These are phyloP conservation scores for Rubia balearica DNA, from an alignment of 305 asterid species.

Conservation along the genomic window DNA sequence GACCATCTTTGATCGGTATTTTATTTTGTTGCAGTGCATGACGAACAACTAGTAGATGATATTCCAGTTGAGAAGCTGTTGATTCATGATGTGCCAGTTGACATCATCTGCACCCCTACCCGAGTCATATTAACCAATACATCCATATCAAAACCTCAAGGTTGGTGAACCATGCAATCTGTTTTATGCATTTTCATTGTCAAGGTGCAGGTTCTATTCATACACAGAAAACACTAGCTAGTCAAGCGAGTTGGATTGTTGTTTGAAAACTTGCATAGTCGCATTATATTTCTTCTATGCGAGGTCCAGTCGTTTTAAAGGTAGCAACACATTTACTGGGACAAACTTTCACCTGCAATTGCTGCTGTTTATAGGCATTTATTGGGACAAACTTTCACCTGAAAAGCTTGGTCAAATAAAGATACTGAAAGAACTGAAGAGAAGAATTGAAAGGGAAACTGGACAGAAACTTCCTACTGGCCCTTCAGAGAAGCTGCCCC, in stretches of 20 bases:
- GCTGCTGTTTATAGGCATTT: slow-evolving; percentile 47
- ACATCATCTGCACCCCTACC: slow-evolving; percentile 89
- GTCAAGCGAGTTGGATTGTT: not conserved
- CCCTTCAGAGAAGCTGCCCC: slow-evolving; percentile 83
- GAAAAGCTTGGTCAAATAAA: slow-evolving; percentile 80
- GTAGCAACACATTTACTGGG: not conserved
- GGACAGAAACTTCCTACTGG: slow-evolving; percentile 75
- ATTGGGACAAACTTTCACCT: slow-evolving; percentile 91
- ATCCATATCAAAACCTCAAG: slow-evolving; percentile 89
- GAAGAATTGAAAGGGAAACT: slow-evolving; percentile 60
- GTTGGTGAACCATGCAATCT: slow-evolving; percentile 27
- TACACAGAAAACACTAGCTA: not conserved
- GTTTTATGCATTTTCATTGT: not conserved
- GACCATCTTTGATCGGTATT: not conserved
- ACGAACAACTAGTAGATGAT: slow-evolving; percentile 72
- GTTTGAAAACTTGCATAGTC: not conserved
- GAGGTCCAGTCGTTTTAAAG: too few relatives aligned
- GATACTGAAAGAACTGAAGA: slow-evolving; percentile 68
- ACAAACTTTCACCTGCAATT: not conserved
- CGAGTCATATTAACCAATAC: slow-evolving; percentile 70
- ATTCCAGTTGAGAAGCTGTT: slow-evolving; percentile 71
- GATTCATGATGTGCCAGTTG: slow-evolving; percentile 89
- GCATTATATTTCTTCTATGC: not conserved
- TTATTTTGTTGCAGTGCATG: slow-evolving; percentile 53
- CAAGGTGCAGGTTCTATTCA: not conserved